A percentile compares a stretch with the other conserved stretches of the same genome.
phyloP scores from a whole-genome alignment of 345 rosid genomes.

The Ceriops zippeliana region DNA sequence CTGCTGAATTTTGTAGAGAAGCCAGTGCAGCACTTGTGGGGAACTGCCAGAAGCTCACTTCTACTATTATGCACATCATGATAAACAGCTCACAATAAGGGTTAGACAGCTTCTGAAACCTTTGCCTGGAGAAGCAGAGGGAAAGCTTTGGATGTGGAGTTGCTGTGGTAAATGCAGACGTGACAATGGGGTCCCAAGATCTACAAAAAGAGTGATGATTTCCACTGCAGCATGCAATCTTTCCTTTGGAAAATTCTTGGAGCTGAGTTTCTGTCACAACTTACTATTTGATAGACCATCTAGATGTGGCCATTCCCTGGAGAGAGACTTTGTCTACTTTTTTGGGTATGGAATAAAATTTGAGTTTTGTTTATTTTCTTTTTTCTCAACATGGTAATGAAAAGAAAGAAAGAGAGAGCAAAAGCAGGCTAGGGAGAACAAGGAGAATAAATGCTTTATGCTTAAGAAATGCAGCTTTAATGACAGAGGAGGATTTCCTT shows the following conservation, averaged over 20 bases:
- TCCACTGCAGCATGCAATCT: slow-evolving; percentile 70
- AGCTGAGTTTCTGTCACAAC: slow-evolving; percentile 69
- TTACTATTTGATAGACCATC: slow-evolving; percentile 43
- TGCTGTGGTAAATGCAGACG: slow-evolving; percentile 72
- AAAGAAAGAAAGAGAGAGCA: background rate
- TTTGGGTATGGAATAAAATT: slow-evolving; percentile 64
- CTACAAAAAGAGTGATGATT: slow-evolving; percentile 80
- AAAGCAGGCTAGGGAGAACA: background rate
- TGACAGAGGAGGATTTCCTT: background rate
- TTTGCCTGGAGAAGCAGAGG: slow-evolving; percentile 66
- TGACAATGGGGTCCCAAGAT: slow-evolving; percentile 41
- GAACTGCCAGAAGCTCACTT: slow-evolving; percentile 75
- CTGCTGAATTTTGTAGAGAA: slow-evolving; percentile 51
- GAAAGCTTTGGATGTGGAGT: slow-evolving; percentile 99
- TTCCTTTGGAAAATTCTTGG: slow-evolving; percentile 94
- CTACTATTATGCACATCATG: slow-evolving; percentile 78
- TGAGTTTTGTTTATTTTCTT: background rate
- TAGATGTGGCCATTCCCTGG: slow-evolving; percentile 80
- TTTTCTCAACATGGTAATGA: too few relatives aligned
- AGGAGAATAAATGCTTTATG: background rate
- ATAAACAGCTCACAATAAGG: slow-evolving; percentile 74
- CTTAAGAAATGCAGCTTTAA: too few relatives aligned
- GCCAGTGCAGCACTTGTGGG: slow-evolving; percentile 54
- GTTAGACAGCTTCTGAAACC: slow-evolving; percentile 53
- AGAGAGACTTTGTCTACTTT: slow-evolving; percentile 74